Evolutionary conservation across 225 moss, liverwort and hornwort species (phyloP), one percentile per base, ranked within the genome.

Genomic region (Bryum argenteum): DNA sequence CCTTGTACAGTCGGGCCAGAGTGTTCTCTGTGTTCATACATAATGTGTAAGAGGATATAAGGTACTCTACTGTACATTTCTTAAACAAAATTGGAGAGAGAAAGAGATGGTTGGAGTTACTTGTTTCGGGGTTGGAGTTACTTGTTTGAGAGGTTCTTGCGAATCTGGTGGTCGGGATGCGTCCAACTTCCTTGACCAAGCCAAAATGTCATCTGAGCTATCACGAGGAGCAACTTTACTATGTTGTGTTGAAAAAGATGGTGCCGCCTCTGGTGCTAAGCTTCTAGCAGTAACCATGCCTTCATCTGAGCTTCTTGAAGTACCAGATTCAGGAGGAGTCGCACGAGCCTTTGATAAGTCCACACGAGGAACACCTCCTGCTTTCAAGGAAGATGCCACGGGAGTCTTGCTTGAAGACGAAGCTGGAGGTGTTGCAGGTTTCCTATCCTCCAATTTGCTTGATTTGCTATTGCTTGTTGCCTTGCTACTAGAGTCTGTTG

Each of bases 121-220:
- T 69, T 80, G 76, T 58, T 83, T 76, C 26, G 52, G 39, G 17
- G 66, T 14, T 15, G 43, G 13, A 44, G 12, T 57, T 63, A 79
- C 76, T 68, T 80, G 75, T 56, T 83, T 75, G 19, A 43, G 40
- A 17, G 66, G 53, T 48, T 61, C 80, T 65, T 76, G 73, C 61
- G 71, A n/a, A 53, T 72, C 58, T 50, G 63, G 41, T 44, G 81
- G 70, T 28, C 81, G 78, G 15, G 87, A 73, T 45, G 66, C 61
- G 16, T 81, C 80, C 69, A 80, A 71, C 60, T 61, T 78, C 44
- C 80, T 72, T 63, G 80, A 78, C 71, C 77, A 75, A 61, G 63
- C 69, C 80, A 77, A 71, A 47, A 74, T 39, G 8, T 74, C 82
- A 57, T 71, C 77, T 40, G 79, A 74, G 74, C 62, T 77, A 13